phyloP scores from a whole-genome alignment of 75 land plant genomes.

The Picea sitchensis region DNA sequence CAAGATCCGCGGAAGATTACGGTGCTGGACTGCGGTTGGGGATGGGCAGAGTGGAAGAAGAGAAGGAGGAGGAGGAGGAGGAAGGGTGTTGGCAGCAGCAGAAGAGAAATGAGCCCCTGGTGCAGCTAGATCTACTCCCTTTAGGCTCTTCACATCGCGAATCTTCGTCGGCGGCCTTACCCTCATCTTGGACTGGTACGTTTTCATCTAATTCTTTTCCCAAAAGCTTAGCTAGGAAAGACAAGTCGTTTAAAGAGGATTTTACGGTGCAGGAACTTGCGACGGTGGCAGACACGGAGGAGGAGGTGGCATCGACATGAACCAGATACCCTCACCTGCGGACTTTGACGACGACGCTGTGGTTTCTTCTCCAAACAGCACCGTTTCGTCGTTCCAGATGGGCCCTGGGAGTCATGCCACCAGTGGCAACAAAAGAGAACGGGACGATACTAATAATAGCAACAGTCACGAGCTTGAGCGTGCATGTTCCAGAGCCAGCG shows the following conservation, averaged over 20 bases:
- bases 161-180: not conserved
- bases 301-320: conserved; percentile 39
- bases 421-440: not conserved
- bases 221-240: not conserved
- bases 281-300: not conserved
- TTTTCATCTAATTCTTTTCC: not conserved
- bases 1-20: not conserved
- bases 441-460: not conserved
- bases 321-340: conserved; percentile 25
- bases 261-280: not conserved
- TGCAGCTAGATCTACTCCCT: conserved; percentile 2
- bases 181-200: not conserved
- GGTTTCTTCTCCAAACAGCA: conserved; percentile 43
- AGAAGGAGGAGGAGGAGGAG: not conserved
- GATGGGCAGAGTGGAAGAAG: not conserved
- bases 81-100: not conserved
- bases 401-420: not conserved
- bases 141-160: not conserved
- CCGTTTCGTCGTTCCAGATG: conserved; percentile 22
- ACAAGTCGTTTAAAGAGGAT: not conserved
- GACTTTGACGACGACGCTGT: conserved; percentile 29
- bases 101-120: not conserved
- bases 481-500: conserved; percentile 18
- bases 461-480: conserved; percentile 13
- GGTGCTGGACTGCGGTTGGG: conserved; percentile 2